phyloP scores from a whole-genome alignment of 129 eudicot species.

The Escallonia rubra region DNA sequence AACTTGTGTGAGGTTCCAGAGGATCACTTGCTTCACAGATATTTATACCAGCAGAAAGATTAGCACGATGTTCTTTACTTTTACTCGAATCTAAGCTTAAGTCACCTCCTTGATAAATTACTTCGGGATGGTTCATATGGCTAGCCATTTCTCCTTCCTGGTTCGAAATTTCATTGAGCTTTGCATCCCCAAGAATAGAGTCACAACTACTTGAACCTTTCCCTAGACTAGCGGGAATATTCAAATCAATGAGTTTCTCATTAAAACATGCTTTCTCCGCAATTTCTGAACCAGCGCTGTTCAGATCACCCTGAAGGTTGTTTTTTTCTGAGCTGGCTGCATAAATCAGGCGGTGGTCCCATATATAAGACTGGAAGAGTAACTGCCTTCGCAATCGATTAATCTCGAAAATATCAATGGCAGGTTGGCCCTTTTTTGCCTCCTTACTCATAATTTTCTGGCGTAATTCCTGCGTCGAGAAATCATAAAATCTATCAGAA shows the following conservation, averaged over 20 bases:
- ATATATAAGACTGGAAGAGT: conserved; percentile 74
- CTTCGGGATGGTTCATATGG: conserved; percentile 15
- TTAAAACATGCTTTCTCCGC: conserved; percentile 20
- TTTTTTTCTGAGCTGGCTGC: conserved; percentile 51
- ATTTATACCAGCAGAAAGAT: conserved; percentile 17
- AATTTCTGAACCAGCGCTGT: conserved; percentile 8
- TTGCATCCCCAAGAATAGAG: conserved; percentile 18
- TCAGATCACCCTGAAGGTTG: conserved; percentile 20
- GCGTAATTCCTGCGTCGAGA: conserved; percentile 50
- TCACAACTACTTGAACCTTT: conserved; percentile 27
- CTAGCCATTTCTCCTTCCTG: conserved; percentile 20
- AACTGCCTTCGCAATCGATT: conserved; percentile 74
- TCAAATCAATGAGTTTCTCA: conserved; percentile 25
- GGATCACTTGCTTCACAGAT: conserved; percentile 27
- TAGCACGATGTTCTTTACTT: conserved; percentile 16
- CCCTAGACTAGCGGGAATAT: conserved; percentile 18
- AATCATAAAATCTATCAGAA: conserved; percentile 5
- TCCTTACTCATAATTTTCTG: conserved; percentile 48
- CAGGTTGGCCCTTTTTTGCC: conserved; percentile 51
- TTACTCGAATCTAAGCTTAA: conserved; percentile 10
- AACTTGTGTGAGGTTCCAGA: conserved; percentile 24
- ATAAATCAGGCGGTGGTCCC: conserved; percentile 83
- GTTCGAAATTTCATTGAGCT: conserved; percentile 13
- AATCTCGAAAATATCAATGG: conserved; percentile 73
- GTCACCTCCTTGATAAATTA: conserved; percentile 25